phyloP scores from a whole-genome alignment of 805 yeast genomes.

The Wickerhamiella cacticola region DNA sequence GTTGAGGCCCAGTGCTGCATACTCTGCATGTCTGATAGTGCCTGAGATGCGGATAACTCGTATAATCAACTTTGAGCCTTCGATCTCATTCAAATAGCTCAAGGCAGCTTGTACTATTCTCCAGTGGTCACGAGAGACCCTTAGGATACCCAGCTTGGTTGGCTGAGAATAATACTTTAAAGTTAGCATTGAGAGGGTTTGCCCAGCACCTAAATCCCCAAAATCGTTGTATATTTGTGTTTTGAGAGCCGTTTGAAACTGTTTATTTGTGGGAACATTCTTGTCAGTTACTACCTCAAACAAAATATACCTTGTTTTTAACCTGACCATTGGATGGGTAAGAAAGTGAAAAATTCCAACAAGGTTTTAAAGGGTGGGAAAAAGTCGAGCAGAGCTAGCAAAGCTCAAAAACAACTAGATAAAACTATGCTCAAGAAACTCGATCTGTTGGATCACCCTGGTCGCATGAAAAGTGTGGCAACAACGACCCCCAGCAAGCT shows the following conservation, averaged over 20 bases:
- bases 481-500: constrained; percentile 2
- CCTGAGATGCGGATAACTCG: constrained; percentile 67
- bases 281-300: constrained; percentile 57
- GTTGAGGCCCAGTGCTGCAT: constrained; percentile 46
- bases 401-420: constrained; percentile 4
- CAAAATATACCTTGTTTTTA: constrained; percentile 71
- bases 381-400: neutral
- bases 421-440: neutral
- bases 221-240: constrained; percentile 47
- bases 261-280: constrained; percentile 25
- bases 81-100: constrained; percentile 34
- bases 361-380: neutral
- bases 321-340: constrained; percentile 58
- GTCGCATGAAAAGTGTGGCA: constrained; percentile 1
- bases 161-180: constrained; percentile 68
- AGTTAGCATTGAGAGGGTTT: constrained; percentile 44
- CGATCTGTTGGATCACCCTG: constrained; percentile 5
- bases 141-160: constrained; percentile 73
- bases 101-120: constrained; percentile 58
- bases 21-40: constrained; percentile 74
- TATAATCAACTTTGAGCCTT: constrained; percentile 40
- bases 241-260: constrained; percentile 43
- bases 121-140: constrained; percentile 57
- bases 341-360: neutral
- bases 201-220: constrained; percentile 71